Conservation (phyloP, 352 stramenopile genomes). For the Plasmopara viticola region DNA sequence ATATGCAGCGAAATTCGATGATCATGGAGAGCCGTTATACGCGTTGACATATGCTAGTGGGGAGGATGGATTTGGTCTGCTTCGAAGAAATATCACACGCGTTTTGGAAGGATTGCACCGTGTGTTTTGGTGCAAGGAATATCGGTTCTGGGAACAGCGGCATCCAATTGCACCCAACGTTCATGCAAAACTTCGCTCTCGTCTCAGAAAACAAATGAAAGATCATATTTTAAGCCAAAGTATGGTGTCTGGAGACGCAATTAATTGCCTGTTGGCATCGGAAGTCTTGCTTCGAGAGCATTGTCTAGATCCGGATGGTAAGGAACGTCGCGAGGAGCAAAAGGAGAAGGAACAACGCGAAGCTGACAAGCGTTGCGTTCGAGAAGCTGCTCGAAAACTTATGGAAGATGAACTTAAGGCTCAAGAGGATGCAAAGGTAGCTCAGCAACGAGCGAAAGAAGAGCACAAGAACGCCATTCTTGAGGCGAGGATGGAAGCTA, state of each 20-base stretch:
- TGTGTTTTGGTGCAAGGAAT: conserved; percentile 58
- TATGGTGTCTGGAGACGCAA: conserved; percentile 32
- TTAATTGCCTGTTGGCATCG: conserved; percentile 38
- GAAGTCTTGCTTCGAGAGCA: conserved; percentile 41
- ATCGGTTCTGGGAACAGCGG: conserved; percentile 83
- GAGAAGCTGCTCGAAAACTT: conserved; percentile 58
- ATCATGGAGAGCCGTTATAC: conserved; percentile 22
- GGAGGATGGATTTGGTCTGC: conserved; percentile 77
- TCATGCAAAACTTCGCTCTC: conserved; percentile 50
- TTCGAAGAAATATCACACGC: conserved; percentile 63
- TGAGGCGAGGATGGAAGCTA: conserved; percentile 51
- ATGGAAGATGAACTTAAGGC: conserved; percentile 75
- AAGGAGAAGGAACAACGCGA: conserved; percentile 52
- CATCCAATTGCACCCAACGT: conserved; percentile 54
- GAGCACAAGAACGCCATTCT: conserved; percentile 65
- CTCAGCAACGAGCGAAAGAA: conserved; percentile 55
- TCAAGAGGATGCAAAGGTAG: conserved; percentile 70
- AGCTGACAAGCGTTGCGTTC: conserved; percentile 62
- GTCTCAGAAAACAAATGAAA: conserved; percentile 53
- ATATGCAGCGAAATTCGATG: conserved; percentile 13
- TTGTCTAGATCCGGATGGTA: conserved; percentile 36
- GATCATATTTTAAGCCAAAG: conserved; percentile 30
- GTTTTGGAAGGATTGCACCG: conserved; percentile 64
- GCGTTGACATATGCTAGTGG: conserved; percentile 44
- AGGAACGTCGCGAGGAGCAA: conserved; percentile 24